Evolutionary conservation across 2,329 filamentous ascomycete species (phyloP).

Genomic region (Cryphonectria naterciae): DNA sequence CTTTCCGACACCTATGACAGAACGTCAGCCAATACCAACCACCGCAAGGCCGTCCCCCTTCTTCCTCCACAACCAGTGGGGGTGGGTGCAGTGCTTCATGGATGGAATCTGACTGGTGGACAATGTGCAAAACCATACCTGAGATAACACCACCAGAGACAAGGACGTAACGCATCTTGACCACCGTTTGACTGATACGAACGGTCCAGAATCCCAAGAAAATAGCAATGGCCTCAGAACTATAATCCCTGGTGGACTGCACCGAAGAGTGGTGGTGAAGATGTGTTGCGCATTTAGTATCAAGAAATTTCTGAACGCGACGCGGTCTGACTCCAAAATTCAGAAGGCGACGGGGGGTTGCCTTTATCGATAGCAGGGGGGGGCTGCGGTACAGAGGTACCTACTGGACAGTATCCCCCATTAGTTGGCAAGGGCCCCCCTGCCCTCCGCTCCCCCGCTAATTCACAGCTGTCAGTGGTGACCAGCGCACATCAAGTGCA

Average conservation of each 20-base stretch:
- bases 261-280: constrained; percentile 14
- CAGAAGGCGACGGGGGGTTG: constrained; percentile 24
- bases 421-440: not conserved
- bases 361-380: constrained; percentile 27
- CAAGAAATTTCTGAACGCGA: constrained; percentile 27
- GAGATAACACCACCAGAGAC: constrained; percentile 31
- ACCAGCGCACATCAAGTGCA: not conserved
- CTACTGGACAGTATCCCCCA: not conserved
- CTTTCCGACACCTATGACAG: constrained; percentile 28
- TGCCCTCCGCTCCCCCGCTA: not conserved
- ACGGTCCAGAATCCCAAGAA: not conserved
- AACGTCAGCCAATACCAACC: constrained; percentile 17
- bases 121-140: constrained; percentile 19
- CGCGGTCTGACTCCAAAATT: constrained; percentile 15
- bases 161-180: constrained; percentile 31
- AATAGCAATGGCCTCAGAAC: not conserved
- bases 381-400: not conserved
- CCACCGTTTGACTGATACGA: constrained; percentile 5
- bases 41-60: not conserved
- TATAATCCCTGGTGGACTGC: constrained; percentile 7
- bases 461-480: not conserved
- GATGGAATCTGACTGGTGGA: not conserved
- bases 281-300: constrained; percentile 20
- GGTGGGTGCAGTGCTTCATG: constrained; percentile 1
- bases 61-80: not conserved